These are phyloP conservation scores for Suillus paluster DNA, from an alignment of 768 basidiomycete species.

Conservation along the genomic window DNA sequence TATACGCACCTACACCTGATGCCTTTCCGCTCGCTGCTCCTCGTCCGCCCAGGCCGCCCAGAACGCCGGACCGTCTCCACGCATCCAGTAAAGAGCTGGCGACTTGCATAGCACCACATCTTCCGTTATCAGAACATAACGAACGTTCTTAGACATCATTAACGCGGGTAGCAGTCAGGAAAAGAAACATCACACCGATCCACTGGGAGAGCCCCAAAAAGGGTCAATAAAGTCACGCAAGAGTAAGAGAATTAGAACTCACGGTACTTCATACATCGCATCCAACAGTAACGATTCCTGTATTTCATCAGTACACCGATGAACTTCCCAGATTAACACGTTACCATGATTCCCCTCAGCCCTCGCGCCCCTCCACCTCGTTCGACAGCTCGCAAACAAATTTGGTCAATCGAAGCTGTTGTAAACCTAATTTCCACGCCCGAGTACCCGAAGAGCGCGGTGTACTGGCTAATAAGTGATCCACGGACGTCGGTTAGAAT, in stretches of 20 bases:
- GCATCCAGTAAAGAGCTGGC: conserved; percentile 76
- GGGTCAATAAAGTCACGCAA: conserved; percentile 6
- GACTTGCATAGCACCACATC: conserved; percentile 67
- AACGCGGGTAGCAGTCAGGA: background rate
- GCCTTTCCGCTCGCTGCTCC: conserved; percentile 43
- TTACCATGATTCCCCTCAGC: conserved; percentile 85
- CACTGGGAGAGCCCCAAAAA: conserved; percentile 41
- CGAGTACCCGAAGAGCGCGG: conserved; percentile 79
- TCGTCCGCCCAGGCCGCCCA: conserved; percentile 81
- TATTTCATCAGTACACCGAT: conserved; percentile 7
- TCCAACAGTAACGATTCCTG: conserved; percentile 85
- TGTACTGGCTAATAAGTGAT: conserved; percentile 89
- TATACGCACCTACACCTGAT: conserved; percentile 14
- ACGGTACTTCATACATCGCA: conserved; percentile 93
- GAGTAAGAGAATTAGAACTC: conserved; percentile 41
- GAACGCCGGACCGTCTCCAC: conserved; percentile 66
- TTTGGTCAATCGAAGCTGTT: conserved; percentile 74
- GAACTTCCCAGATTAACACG: background rate
- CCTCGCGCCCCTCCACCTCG: conserved; percentile 92
- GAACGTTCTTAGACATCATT: conserved; percentile 57
- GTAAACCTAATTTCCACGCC: conserved; percentile 90
- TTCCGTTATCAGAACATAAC: conserved; percentile 82
- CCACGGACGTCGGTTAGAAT: conserved; percentile 93
- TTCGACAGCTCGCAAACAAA: conserved; percentile 77
- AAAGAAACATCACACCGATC: conserved; percentile 56